phyloP scores from a whole-genome alignment of 2,329 filamentous ascomycete genomes.

The Ophiognomonia clavigignenti-juglandacearum region DNA sequence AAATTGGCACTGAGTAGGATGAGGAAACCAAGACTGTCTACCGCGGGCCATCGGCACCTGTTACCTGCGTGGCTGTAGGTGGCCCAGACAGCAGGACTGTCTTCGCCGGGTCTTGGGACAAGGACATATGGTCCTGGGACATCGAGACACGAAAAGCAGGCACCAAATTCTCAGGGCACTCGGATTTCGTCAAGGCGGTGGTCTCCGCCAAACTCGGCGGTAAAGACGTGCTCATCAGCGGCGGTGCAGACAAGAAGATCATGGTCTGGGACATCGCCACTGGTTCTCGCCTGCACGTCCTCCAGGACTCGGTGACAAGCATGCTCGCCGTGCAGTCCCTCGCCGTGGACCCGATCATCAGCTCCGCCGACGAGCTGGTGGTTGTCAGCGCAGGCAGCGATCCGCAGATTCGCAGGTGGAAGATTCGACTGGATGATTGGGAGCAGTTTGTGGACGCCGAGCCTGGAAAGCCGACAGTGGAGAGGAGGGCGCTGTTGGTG shows the following conservation, averaged over 20 bases:
- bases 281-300: constrained; percentile 64
- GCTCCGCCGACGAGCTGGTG: constrained; percentile 43
- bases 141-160: constrained; percentile 48
- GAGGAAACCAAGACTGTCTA: constrained; percentile 47
- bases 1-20: too few relatives aligned
- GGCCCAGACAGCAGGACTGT: constrained; percentile 52
- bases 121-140: constrained; percentile 83
- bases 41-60: constrained; percentile 70
- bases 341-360: constrained; percentile 64
- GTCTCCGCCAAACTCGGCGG: constrained; percentile 56
- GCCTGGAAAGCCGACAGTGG: constrained; percentile 33
- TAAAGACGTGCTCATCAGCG: constrained; percentile 64
- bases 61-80: constrained; percentile 70
- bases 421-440: constrained; percentile 46
- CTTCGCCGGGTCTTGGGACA: constrained; percentile 94
- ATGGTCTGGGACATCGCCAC: constrained; percentile 75
- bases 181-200: constrained; percentile 87
- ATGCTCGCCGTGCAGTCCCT: constrained; percentile 80
- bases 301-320: constrained; percentile 66
- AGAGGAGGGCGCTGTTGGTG: constrained; percentile 57
- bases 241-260: constrained; percentile 73
- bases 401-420: constrained; percentile 75
- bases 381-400: constrained; percentile 80
- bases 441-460: constrained; percentile 49
- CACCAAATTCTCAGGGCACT: constrained; percentile 69